Evolutionary conservation across 1,284 basidiomycete species (phyloP), one percentile per base, ranked within the genome.

Genomic region (Amylostereum areolatum): DNA sequence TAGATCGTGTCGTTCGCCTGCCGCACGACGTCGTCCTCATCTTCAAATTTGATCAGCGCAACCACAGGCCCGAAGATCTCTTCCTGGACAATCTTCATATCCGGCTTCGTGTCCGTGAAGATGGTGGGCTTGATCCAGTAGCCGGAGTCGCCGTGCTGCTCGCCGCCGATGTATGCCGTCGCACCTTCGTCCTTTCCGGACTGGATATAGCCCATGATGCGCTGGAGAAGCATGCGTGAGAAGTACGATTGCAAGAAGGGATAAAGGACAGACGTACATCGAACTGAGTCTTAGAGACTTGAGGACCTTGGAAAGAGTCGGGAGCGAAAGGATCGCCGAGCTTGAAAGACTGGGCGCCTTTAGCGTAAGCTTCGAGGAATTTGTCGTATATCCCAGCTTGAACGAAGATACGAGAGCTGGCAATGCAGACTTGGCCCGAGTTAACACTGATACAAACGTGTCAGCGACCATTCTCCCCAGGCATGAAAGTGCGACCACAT

Each of bases 171-270:
- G 64, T 85, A 77, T 30, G 93, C 74, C 12, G 68, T 93, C n/a
- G 94, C 94, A 50, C 94, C 94, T 46, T 87, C 77, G 45, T 81
- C 59, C 71, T 87, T 91, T 28, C 94, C 95, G 12, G 83, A 81
- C 53, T 92, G 68, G 68, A 98, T 94, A 77, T 92, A 95, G 44
- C 72, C 75, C 87, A 94, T 89, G 70, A 95, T 88, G 55, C 92
- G 78, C 80, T 80, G 47, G 57, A 51, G 40, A 53, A 53, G 37
- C 9, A 60, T 60, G 51, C 74, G 67, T 65, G 76, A 71, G 9
- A 6, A 25, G 34, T 1, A 2, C 33, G 12, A 11, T 31, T 5
- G 5, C 4, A 32, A 7, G 36, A 31, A 5, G 12, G 18, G 18
- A 11, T 24, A 28, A 18, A 12, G 34, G 41, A 40, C n/a, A 10